A percentile compares a stretch with the other conserved stretches of the same genome.
These are phyloP conservation scores for Suillus hirtellus DNA, from an alignment of 768 basidiomycete genomes.

Conservation along the genomic window DNA sequence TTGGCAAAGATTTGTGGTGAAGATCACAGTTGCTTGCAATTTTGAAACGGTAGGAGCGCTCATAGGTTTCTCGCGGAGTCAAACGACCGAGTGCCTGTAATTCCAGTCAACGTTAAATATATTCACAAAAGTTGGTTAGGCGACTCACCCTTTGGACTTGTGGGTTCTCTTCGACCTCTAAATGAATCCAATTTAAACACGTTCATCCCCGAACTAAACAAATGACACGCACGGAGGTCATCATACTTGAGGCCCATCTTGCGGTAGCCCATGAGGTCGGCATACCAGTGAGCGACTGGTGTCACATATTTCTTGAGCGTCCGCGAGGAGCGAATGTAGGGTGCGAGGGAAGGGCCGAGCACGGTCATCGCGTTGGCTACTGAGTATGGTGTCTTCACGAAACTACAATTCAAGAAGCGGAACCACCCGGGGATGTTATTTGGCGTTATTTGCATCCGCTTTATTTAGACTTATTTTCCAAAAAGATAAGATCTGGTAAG, in stretches of 20 bases:
- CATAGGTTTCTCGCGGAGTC: conserved; percentile 77
- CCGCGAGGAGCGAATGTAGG: conserved; percentile 68
- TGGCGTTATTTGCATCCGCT: conserved; percentile 43
- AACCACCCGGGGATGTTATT: conserved; percentile 34
- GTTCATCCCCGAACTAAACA: conserved; percentile 6
- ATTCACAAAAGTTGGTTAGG: not conserved
- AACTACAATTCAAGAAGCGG: conserved; percentile 19
- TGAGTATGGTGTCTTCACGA: conserved; percentile 26
- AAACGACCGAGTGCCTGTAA: conserved; percentile 81
- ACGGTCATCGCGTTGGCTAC: conserved; percentile 41
- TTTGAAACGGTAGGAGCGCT: conserved; percentile 89
- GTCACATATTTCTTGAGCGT: conserved; percentile 67
- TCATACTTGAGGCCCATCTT: conserved; percentile 90
- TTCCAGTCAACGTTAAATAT: conserved; percentile 7
- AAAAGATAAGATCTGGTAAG: conserved; percentile 38
- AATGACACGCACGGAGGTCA: conserved; percentile 75
- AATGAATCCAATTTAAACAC: not conserved
- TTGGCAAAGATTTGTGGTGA: conserved; percentile 81
- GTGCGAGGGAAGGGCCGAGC: conserved; percentile 75
- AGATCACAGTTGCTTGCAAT: conserved; percentile 48
- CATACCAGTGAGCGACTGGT: conserved; percentile 84
- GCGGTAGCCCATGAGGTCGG: conserved; percentile 78
- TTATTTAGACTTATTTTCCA: conserved; percentile 18
- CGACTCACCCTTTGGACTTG: conserved; percentile 73
- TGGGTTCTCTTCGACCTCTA: conserved; percentile 76